Evolutionary conservation across 805 yeast species (phyloP).

Genomic region (Blastobotrys mokoenaii): DNA sequence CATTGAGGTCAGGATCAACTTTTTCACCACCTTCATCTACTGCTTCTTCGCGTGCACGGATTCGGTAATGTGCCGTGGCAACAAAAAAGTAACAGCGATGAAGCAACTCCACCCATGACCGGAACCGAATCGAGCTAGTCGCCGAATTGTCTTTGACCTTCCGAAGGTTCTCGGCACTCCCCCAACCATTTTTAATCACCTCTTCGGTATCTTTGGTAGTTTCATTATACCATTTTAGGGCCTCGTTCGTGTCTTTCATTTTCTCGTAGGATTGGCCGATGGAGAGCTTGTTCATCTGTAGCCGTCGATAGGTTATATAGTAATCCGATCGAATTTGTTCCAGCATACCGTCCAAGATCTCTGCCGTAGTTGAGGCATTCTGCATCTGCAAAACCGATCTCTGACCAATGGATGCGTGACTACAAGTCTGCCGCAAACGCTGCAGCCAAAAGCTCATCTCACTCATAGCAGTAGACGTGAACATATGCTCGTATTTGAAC

Average conservation of each 20-base stretch:
- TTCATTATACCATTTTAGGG: constrained; percentile 38
- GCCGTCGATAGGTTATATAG: constrained; percentile 39
- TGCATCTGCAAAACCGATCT: constrained; percentile 25
- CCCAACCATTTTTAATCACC: constrained; percentile 13
- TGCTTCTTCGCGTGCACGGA: constrained; percentile 14
- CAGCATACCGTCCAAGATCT: constrained; percentile 59
- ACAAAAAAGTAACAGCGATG: constrained; percentile 74
- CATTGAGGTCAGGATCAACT: not conserved
- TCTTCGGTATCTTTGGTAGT: constrained; percentile 7
- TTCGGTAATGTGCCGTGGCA: constrained; percentile 53
- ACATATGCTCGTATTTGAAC: not conserved
- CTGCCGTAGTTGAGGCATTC: constrained; percentile 46
- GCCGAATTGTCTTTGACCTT: constrained; percentile 1
- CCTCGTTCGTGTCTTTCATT: constrained; percentile 40
- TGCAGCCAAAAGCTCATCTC: constrained; percentile 55
- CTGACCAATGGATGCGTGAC: constrained; percentile 48
- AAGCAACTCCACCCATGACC: constrained; percentile 49
- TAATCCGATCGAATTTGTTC: constrained; percentile 45
- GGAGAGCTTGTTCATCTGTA: constrained; percentile 40
- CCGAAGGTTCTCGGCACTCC: constrained; percentile 19
- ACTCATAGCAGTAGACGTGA: constrained; percentile 27
- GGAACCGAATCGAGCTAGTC: constrained; percentile 17
- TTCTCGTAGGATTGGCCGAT: constrained; percentile 66
- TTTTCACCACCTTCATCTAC: constrained; percentile 7
- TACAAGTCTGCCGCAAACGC: constrained; percentile 68